phyloP scores from a whole-genome alignment of 306 rosid species.

The Crotalaria pallida region DNA sequence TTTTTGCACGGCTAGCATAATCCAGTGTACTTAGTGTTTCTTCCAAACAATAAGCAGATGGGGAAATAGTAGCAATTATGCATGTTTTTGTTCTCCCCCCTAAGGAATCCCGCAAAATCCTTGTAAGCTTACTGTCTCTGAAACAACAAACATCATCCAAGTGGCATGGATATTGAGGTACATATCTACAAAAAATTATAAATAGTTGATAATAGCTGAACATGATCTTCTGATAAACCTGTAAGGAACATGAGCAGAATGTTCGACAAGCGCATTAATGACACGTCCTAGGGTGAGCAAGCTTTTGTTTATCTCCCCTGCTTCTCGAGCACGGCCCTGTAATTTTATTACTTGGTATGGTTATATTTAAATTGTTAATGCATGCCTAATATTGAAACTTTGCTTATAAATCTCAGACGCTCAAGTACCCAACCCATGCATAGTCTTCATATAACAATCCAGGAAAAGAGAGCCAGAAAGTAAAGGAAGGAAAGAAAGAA shows the following conservation, averaged over 20 bases:
- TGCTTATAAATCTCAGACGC: no score
- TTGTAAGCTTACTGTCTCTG: conserved; percentile 97
- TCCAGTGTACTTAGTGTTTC: conserved; percentile 95
- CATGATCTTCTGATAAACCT: conserved; percentile 41
- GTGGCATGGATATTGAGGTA: conserved; percentile 17
- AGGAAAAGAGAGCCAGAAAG: not conserved
- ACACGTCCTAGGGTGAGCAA: conserved; percentile 94
- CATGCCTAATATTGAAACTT: not conserved
- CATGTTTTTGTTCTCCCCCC: conserved; percentile 99
- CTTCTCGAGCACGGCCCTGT: conserved; percentile 98
- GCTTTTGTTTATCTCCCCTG: conserved; percentile 99
- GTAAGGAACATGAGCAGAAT: conserved; percentile 87
- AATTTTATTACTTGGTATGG: conserved; percentile 13
- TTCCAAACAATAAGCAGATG: conserved; percentile 70
- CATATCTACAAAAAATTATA: not conserved
- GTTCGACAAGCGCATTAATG: conserved; percentile 94
- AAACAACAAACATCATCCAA: not conserved
- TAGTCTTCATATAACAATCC: not conserved
- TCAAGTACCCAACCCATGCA: not conserved
- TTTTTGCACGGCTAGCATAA: conserved; percentile 92
- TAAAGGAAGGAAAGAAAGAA: no score
- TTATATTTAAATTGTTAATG: not conserved
- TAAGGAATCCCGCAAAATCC: conserved; percentile 86
- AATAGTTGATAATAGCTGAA: not conserved
- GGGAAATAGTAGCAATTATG: conserved; percentile 89